A percentile compares a stretch with the other conserved stretches of the same genome.
These are phyloP conservation scores for Scytalidium lignicola DNA, from an alignment of 2,329 filamentous ascomycete genomes.

Conservation along the genomic window DNA sequence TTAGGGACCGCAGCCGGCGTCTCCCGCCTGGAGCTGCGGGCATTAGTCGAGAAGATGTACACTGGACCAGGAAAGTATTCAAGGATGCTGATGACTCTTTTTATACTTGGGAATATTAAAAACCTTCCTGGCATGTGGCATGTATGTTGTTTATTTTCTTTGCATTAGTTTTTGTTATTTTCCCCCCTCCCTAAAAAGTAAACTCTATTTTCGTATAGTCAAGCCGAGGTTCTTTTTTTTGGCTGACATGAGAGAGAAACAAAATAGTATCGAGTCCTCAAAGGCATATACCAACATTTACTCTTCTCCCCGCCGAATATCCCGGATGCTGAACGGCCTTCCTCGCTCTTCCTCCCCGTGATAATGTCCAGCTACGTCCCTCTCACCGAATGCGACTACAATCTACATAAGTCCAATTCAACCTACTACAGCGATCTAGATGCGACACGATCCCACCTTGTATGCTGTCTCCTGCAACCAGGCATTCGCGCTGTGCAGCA, in stretches of 20 bases:
- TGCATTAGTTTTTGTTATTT: background rate
- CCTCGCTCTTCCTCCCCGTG: constrained; percentile 53
- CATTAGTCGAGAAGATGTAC: constrained; percentile 15
- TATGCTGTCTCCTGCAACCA: constrained; percentile 61
- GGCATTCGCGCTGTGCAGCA: constrained; percentile 48
- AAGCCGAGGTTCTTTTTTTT: too few relatives aligned
- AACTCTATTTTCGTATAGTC: too few relatives aligned
- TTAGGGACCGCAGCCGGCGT: constrained; percentile 14
- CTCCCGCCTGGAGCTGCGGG: constrained; percentile 18
- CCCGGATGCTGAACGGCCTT: constrained; percentile 24
- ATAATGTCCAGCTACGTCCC: constrained; percentile 55
- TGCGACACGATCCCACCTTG: constrained; percentile 71
- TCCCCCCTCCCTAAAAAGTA: too few relatives aligned
- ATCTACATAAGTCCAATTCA: constrained; percentile 66
- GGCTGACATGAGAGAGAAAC: background rate
- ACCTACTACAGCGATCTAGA: constrained; percentile 70
- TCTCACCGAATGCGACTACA: constrained; percentile 65
- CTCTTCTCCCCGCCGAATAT: constrained; percentile 34
- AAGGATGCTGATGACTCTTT: constrained; percentile 26
- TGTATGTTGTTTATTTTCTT: constrained; percentile 33
- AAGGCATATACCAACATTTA: constrained; percentile 39
- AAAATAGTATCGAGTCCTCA: constrained; percentile 39
- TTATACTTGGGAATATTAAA: constrained; percentile 50
- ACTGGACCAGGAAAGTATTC: constrained; percentile 27
- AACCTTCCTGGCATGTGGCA: constrained; percentile 56